Evolutionary conservation across 1,139 yeast species (phyloP), one percentile per base, ranked within the genome.

Genomic region (Candida albicans): DNA sequence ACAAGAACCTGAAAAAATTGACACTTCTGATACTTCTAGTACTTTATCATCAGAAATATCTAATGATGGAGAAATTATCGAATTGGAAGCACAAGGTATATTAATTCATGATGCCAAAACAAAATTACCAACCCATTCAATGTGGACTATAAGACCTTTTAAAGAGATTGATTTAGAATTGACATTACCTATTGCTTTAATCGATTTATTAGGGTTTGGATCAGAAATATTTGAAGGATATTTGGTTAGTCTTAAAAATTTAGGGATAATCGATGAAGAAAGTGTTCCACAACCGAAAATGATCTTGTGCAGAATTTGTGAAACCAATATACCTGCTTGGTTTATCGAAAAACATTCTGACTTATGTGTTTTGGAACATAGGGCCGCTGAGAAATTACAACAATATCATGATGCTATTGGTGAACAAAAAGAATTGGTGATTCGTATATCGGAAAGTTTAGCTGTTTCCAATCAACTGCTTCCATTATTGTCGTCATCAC

Each of bases 81-180:
- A 88, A 54, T 67, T 93, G 34, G 99, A 91, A 61, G 98, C 96
- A 0, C 97, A 91, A 57, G 99, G 99, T 6, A 85, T 93, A n/a
- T 64, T 93, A 31, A 85, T 93, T n/a, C 87, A 82, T 52, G 87
- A 86, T 54, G 64, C 75, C 3, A 67, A 69, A 40, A 70, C 82
- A 0, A 72, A 73, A 11, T 62, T 75, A n/a, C 90, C 95, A 0
- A 75, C 86, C 0, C 95, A 90, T 61, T 83, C 96, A 1, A 87
- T 93, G 87, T 93, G 99, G 98, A 83, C 95, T 2, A 73, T 93
- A 10, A 84, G 87, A 53, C 96, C 95, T 1, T 86, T 82, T 61
- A 70, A 76, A 9, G 84, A 85, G 7, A 70, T 83, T 11, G 80
- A 82, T 33, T 65, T 85, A 32, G 81, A 81, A 41, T 68, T 86